Evolutionary conservation across 352 stramenopile species (phyloP), one percentile per base, ranked within the genome.

Genomic region (Halophytophthora polymorphica): DNA sequence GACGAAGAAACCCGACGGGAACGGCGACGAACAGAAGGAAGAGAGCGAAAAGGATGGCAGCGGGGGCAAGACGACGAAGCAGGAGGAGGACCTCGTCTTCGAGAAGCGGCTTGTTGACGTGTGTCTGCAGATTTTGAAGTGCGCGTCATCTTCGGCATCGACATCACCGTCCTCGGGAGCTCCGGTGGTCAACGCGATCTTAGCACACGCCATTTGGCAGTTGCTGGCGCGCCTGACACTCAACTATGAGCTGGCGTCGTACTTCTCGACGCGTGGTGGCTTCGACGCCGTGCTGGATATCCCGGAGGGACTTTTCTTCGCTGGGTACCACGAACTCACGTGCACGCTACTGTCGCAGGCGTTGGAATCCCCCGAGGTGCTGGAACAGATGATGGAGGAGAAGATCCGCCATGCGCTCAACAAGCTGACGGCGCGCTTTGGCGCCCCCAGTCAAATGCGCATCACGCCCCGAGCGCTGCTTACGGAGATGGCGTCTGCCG

Each of bases 371-470:
- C 85, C 85, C 2, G 76, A 91, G 50, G 79, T 93, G 6, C 53
- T 95, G n/a, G 69, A 93, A 55, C 74, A 86, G 25, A 84, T 84
- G 56, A 93, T 93, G 82, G 81, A 93, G 57, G 83, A 93, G 12
- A 93, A 90, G 47, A 92, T 95, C 64, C 44, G 69, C 12, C 72
- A 78, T 35, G 78, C 79, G 6, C 83, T 95, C 21, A 72, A 70
- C 2, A 95, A 95, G 56, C 48, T 95, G 34, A 71, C 81, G 19
- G 66, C 79, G 7, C 71, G 85, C 23, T 83, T 90, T 45, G 83
- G 83, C 8, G 62, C 83, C 21, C 77, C 77, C 21, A 76, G 39
- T 22, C 78, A 90, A 31, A 91, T 91, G 81, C 74, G 85, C 4
- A 92, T 93, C 40, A 91, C 77, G 0, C 85, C 83, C 14, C 82